Base-by-base conservation (phyloP, 805 yeast genomes). In the Candida stauntonica region DNA sequence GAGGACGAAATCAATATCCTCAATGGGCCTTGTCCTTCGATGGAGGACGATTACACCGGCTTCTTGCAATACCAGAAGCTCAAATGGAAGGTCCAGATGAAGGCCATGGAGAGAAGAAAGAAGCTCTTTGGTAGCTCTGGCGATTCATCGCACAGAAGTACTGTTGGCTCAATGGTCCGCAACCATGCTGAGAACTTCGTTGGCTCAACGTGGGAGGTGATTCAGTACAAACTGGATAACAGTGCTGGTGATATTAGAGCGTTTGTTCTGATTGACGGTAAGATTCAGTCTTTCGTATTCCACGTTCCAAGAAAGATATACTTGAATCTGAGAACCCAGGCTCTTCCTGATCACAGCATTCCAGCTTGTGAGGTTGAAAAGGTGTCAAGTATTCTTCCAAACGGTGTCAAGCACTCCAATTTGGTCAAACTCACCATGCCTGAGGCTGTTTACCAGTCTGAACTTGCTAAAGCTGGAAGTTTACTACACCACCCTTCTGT, bases 31-130 rank as follows among this genome's bases (percentile, higher is more conserved):
- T 78, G 85, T 57, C 94, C 94, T 1, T 70, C 78, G 6, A 80
- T 83, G 60, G 62, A 67, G 1, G 79, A 67, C 12, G 88, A 85
- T 50, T 85, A 85, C 60, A 72, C 58, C 14, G 81, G 73, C 0
- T 85, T 83, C 66, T 66, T 93, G 42, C 62, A 64, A 21, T 84
- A 84, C 53, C 91, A 85, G 60, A 88, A 91, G 59, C 72, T 78
- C n/a, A 86, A 86, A 55, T 93, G 99, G 99, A 75, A 66, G 34
- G 66, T 77, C 11, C 95, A 87, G 57, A 72, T 74, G n/a, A 75
- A 75, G 45, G 83, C 81, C 43, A 72, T 87, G 50, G 73, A 70
- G 38, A 75, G 94, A 52, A 73, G 97, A 54, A 71, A 70, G 38
- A 80, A 78, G 46, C 61, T 94, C 18, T 91, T 93, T 67, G 99